Evolutionary conservation across 805 yeast species (phyloP), one percentile per base, ranked within the genome.

Genomic region (Ogataea nonfermentans): DNA sequence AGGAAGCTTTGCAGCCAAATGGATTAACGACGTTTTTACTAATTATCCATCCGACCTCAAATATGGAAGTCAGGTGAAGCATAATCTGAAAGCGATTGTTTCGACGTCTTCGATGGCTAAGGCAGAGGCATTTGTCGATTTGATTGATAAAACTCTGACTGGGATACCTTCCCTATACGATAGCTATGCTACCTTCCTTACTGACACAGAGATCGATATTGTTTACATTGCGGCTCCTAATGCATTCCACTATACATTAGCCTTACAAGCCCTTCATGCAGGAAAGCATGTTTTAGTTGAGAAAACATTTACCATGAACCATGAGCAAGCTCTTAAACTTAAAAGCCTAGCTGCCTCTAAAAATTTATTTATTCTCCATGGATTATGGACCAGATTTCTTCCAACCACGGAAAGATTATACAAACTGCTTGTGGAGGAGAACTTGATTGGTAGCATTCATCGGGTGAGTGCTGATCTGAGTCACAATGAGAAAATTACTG

Each of bases 211-310:
- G 2, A 59, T 74, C 24, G 72, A 76, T 38, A 62, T 71, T 13
- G 67, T 76, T 17, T 76, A 76, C 48, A 63, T 76, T 19, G 81
- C 78, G 2, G 66, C 78, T 3, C 80, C 81, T 4, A 79, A 76
- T 57, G 57, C 65, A 13, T 61, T 63, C 43, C 82, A 76, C 51
- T 66, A 67, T 36, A 70, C 67, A 33, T 68, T 68, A 41, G 69
- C 68, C 6, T 53, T 62, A 31, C 47, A 55, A 26, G 73, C 76
- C 4, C 59, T 76, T 40, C 55, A 65, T 13, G 62, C 67, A 24
- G 73, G 68, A n/a, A 70, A 71, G 43, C 71, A 74, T 52, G 73
- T 76, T 10, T 56, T 76, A 27, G 68, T 77, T 46, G 82, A 76
- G 45, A 76, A 76, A 51, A 78, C 81, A 4, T 63, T 75, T 50